phyloP scores from a whole-genome alignment of 2,329 filamentous ascomycete species.

The Seiridium cupressi region DNA sequence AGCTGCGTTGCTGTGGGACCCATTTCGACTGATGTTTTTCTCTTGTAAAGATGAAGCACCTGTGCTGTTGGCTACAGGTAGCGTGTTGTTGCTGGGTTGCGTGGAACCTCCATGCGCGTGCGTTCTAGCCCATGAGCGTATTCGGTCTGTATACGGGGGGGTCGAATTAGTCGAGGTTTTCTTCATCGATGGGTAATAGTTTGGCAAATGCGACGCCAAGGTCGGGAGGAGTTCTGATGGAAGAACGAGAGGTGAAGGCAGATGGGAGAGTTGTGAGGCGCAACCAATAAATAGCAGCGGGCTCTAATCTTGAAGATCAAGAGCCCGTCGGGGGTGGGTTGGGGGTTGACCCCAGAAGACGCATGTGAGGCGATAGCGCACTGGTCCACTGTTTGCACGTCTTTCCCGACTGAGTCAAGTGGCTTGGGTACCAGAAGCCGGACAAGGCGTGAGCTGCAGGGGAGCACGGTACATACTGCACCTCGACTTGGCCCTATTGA shows the following conservation, averaged over 20 bases:
- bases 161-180: constrained; percentile 48
- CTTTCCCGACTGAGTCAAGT: background rate
- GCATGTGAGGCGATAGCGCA: background rate
- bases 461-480: background rate
- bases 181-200: constrained; percentile 54
- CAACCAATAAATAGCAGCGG: background rate
- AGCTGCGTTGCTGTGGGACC: constrained; percentile 16
- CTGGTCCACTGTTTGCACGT: background rate
- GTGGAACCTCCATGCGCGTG: constrained; percentile 53
- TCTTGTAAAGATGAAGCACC: constrained; percentile 16
- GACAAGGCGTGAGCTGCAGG: background rate
- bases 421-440: background rate
- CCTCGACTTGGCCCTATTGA: background rate
- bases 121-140: constrained; percentile 53
- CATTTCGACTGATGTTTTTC: constrained; percentile 19
- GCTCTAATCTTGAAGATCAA: background rate
- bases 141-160: constrained; percentile 52
- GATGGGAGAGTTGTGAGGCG: background rate
- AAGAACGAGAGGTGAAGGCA: background rate
- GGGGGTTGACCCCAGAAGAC: background rate
- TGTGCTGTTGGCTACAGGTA: constrained; percentile 35
- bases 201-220: constrained; percentile 33
- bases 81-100: constrained; percentile 36
- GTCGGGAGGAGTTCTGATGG: background rate
- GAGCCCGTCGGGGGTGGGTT: background rate